Evolutionary conservation across 345 rosid genomes (phyloP).

Genomic region (Populus deltoides): DNA sequence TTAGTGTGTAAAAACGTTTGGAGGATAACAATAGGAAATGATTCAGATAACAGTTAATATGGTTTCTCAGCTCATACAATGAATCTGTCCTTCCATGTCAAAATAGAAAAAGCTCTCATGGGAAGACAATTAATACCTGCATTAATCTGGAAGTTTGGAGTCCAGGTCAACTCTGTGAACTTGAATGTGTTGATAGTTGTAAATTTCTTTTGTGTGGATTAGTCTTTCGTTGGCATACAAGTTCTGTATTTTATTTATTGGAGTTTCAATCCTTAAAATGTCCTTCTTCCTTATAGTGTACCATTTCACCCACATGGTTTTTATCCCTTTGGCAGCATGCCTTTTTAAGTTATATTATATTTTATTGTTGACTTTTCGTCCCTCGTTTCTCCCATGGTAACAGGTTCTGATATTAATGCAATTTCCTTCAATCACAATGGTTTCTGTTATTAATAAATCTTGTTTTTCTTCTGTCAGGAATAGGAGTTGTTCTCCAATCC

Average conservation of each 20-base stretch:
- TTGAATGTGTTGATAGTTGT: background rate
- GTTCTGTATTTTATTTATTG: background rate
- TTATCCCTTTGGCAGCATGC: background rate
- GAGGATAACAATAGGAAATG: background rate
- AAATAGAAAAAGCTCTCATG: background rate
- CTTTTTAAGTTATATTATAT: background rate
- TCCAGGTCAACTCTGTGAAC: background rate
- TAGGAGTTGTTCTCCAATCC: background rate
- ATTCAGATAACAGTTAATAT: background rate
- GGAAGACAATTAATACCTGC: background rate
- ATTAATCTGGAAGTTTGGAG: background rate
- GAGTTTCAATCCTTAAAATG: background rate
- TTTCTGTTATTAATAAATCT: conserved; percentile 4
- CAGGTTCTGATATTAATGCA: background rate
- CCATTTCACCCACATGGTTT: background rate
- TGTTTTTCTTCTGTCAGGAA: conserved; percentile 17
- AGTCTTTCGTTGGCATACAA: background rate
- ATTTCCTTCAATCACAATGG: background rate
- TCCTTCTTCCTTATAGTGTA: background rate
- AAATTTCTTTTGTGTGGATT: background rate
- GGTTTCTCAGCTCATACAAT: background rate
- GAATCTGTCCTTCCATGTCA: background rate
- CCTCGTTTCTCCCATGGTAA: background rate
- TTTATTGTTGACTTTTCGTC: background rate
- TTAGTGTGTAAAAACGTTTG: background rate